Percentiles rank a stretch among this genome's conserved stretches.
Conservation (phyloP, 192 early-diverging fungal genomes). For the Funneliformis geosporum region DNA sequence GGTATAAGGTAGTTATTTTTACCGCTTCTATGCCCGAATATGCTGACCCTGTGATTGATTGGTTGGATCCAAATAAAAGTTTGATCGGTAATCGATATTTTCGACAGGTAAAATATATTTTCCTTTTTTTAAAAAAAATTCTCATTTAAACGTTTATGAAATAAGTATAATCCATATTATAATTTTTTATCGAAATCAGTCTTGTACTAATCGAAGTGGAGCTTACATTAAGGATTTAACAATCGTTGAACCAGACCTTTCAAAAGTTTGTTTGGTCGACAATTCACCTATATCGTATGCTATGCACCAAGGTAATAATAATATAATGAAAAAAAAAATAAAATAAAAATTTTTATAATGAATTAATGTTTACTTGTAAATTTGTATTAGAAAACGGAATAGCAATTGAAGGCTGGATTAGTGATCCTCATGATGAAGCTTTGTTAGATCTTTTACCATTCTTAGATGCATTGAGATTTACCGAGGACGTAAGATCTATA, state of each 20-base stretch:
- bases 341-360: background rate
- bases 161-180: slow-evolving; percentile 30
- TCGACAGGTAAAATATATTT: slow-evolving; percentile 61
- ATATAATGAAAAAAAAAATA: background rate
- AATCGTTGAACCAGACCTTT: slow-evolving; percentile 74
- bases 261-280: slow-evolving; percentile 80
- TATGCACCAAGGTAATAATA: slow-evolving; percentile 64
- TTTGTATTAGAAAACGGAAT: slow-evolving; percentile 78
- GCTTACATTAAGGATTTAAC: slow-evolving; percentile 78
- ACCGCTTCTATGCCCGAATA: slow-evolving; percentile 92
- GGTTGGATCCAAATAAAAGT: slow-evolving; percentile 70
- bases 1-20: slow-evolving; percentile 91
- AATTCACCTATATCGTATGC: slow-evolving; percentile 79
- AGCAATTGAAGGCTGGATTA: slow-evolving; percentile 86
- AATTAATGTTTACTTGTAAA: background rate
- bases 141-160: slow-evolving; percentile 9
- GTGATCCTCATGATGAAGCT: slow-evolving; percentile 75
- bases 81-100: slow-evolving; percentile 78
- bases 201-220: slow-evolving; percentile 68
- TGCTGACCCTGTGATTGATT: slow-evolving; percentile 93
- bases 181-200: slow-evolving; percentile 44
- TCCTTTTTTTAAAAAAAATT: background rate
- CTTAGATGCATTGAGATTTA: slow-evolving; percentile 83
- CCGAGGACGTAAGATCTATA: slow-evolving; percentile 81
- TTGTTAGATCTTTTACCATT: slow-evolving; percentile 86